Evolutionary conservation across 441 rosid species (phyloP).

Genomic region (Capsella rubella): DNA sequence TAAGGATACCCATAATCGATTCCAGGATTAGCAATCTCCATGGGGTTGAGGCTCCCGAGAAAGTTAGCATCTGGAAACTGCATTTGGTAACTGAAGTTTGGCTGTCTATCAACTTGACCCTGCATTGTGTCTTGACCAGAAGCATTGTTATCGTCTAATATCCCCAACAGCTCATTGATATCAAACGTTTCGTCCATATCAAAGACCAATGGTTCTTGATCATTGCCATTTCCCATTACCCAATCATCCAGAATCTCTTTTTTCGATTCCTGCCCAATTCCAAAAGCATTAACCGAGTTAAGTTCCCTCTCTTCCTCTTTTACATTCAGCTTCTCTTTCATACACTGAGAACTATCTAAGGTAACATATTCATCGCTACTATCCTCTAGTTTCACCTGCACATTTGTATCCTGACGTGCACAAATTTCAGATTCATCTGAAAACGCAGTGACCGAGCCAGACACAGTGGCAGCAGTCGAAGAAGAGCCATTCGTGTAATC

Average conservation of each 20-base stretch:
- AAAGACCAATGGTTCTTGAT: constrained; percentile 37
- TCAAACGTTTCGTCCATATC: constrained; percentile 60
- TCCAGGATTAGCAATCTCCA: not conserved
- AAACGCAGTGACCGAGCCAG: constrained; percentile 42
- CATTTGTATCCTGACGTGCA: constrained; percentile 39
- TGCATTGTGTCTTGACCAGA: constrained; percentile 20
- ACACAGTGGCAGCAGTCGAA: constrained; percentile 40
- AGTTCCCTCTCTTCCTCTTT: constrained; percentile 11
- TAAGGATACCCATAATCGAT: not conserved
- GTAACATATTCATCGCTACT: constrained; percentile 39
- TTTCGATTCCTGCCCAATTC: not conserved
- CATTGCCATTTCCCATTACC: constrained; percentile 22
- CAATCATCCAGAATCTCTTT: constrained; percentile 29
- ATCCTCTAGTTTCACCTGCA: constrained; percentile 34
- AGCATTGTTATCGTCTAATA: constrained; percentile 40
- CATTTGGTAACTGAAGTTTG: constrained; percentile 28
- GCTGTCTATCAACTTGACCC: constrained; percentile 21
- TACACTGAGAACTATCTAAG: constrained; percentile 5
- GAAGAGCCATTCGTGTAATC: constrained; percentile 28
- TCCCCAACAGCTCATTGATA: constrained; percentile 58
- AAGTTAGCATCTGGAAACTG: not conserved
- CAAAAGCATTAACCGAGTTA: constrained; percentile 14
- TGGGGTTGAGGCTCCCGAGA: not conserved
- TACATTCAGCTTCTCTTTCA: constrained; percentile 16
- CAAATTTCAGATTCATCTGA: constrained; percentile 59